phyloP scores from a whole-genome alignment of 768 basidiomycete genomes.

The Amanita rimosa region DNA sequence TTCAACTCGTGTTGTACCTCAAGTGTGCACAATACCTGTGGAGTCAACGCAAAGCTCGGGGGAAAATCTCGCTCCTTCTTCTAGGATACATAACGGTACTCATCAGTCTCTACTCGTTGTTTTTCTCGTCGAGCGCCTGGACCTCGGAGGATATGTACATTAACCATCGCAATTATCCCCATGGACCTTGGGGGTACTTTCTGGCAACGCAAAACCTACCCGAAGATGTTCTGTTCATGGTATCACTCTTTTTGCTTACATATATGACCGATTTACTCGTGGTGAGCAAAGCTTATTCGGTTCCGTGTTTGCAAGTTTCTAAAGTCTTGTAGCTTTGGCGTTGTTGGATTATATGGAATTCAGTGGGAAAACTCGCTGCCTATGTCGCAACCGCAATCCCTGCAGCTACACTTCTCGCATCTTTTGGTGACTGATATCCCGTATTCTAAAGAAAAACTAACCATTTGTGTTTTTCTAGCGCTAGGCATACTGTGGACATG shows the following conservation, averaged over 20 bases:
- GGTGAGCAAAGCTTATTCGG: too few species aligned
- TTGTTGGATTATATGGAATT: too few species aligned
- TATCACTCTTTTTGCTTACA: background rate
- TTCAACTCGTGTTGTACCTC: background rate
- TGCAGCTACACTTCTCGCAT: too few species aligned
- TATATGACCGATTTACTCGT: background rate
- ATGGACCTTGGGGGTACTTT: background rate
- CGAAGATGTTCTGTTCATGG: background rate
- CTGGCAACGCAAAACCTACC: background rate
- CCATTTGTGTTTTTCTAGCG: too few species aligned
- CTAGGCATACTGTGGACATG: too few species aligned
- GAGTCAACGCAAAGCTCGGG: background rate
- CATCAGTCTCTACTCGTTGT: background rate
- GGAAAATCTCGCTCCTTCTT: background rate
- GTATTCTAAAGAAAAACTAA: background rate
- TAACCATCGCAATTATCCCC: background rate
- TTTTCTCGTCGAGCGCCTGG: background rate
- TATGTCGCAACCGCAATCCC: too few species aligned
- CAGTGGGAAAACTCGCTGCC: too few species aligned
- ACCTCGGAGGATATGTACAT: background rate
- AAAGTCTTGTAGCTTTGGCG: too few species aligned
- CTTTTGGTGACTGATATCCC: too few species aligned
- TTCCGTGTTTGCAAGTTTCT: slow-evolving; percentile 16
- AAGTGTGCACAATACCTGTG: background rate
- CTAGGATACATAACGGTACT: background rate